Evolutionary conservation across 208 protist species (phyloP).

Genomic region (Wallacemonas collosoma): DNA sequence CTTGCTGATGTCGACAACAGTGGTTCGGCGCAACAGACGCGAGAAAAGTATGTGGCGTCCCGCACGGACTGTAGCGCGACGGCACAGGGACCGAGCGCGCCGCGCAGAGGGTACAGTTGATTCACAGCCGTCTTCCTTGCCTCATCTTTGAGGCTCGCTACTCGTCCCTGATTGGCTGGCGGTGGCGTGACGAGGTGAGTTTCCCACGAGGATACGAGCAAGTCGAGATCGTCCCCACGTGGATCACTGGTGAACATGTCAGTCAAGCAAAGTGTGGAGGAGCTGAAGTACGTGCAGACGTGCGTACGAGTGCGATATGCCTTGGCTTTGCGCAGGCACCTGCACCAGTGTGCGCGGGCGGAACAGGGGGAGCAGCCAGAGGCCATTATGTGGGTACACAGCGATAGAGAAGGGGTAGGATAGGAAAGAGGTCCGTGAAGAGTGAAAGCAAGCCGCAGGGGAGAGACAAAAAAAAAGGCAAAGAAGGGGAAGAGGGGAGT

Average conservation of each 20-base stretch:
- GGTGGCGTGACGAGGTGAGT: slow-evolving; percentile 27
- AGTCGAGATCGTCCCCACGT: slow-evolving; percentile 27
- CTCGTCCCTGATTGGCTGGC: too few relatives aligned
- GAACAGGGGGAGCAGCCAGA: too few relatives aligned
- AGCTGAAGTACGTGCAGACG: slow-evolving; percentile 4
- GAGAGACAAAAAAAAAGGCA: slow-evolving; percentile 19
- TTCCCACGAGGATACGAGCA: slow-evolving; percentile 35
- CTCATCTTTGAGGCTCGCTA: too few relatives aligned
- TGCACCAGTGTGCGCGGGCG: too few relatives aligned
- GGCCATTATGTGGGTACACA: neutral
- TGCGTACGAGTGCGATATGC: too few relatives aligned
- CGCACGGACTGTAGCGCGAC: neutral
- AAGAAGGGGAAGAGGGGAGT: neutral
- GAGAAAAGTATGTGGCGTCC: slow-evolving; percentile 9
- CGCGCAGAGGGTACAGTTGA: neutral
- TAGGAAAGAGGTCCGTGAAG: neutral
- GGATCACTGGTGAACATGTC: neutral
- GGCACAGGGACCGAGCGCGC: neutral
- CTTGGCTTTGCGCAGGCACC: too few relatives aligned
- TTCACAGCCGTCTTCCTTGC: neutral
- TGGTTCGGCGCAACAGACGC: neutral
- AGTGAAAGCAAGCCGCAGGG: neutral
- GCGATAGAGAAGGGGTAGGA: slow-evolving; percentile 10
- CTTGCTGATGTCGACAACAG: neutral
- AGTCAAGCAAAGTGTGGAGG: neutral